phyloP scores from a whole-genome alignment of 768 basidiomycete genomes.

The Pulveroboletus sp. region DNA sequence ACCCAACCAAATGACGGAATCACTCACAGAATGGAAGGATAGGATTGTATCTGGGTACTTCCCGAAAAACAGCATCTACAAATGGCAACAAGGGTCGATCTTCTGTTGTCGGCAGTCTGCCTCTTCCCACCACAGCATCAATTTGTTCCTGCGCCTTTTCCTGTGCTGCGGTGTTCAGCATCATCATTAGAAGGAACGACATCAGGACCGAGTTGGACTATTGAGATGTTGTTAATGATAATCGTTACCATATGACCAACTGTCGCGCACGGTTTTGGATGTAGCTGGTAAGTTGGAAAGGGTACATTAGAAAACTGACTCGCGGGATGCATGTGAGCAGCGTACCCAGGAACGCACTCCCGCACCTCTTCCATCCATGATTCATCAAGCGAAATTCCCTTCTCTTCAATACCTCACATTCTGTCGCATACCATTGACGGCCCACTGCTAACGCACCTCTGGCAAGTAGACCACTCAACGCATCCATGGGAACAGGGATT shows the following conservation, averaged over 20 bases:
- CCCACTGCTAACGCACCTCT: neutral
- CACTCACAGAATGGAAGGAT: neutral
- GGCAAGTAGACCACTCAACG: neutral
- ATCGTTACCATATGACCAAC: neutral
- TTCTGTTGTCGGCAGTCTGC: constrained; percentile 4
- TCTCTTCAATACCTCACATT: neutral
- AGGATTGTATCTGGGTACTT: neutral
- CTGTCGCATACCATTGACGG: constrained; percentile 8
- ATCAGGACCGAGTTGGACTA: constrained; percentile 1
- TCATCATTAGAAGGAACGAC: constrained; percentile 7
- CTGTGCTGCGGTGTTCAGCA: constrained; percentile 1
- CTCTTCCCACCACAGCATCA: constrained; percentile 1
- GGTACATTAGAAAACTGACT: neutral
- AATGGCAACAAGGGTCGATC: constrained; percentile 8
- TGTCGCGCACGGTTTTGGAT: neutral
- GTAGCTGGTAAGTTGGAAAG: neutral
- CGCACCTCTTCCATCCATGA: constrained; percentile 7
- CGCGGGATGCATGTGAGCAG: neutral
- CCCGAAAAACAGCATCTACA: constrained; percentile 6
- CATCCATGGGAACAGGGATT: no score
- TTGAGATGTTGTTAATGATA: neutral
- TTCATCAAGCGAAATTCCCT: neutral
- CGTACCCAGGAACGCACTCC: constrained; percentile 9
- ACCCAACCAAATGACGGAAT: neutral
- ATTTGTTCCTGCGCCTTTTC: constrained; percentile 9